Base-by-base conservation (phyloP, 2,329 filamentous ascomycete genomes). In the Colletotrichum abscissum region DNA sequence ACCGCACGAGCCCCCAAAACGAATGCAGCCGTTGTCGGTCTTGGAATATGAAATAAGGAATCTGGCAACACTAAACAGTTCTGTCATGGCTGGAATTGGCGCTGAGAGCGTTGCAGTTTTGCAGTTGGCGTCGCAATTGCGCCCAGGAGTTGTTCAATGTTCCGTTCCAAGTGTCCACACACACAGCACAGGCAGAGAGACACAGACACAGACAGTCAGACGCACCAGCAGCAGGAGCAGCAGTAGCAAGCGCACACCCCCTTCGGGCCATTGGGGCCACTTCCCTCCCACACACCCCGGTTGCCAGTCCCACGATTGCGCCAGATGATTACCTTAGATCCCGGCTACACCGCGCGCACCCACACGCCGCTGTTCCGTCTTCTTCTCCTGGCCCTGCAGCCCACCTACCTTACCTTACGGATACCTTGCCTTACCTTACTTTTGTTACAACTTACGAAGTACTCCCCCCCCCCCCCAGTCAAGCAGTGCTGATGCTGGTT, bases 291-390 rank as follows among this genome's bases (percentile, higher is more conserved):
- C 22, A 38, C 3, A 28, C 28, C 54, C 70, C 46, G 33, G 70
- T 30, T 67, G 42, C 46, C 11, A 57, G 67, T 65, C 69, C 67
- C 60, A 65, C 70, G 70, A 65, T 70, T 73, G 70, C 60, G 56
- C 70, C 67, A 73, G 55, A 70, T 70, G 70, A 70, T 66, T 55
- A 42, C 49, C 63, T 65, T 65, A 60, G 55, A 70, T 73, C 58
- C 66, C 55, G 55, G 66, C 60, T 24, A 57, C 42, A 38, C 58
- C 69, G 65, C 65, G 60, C 59, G 46, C 46, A 30, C 49, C 49
- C 49, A 55, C 62, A 49, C 60, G 49, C 56, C 54, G 5, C 58
- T 12, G 35, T 8, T 49, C 24, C 58, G 28, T 38, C 57, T 38
- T 14, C 38, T 42, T n/a, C 33, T 59, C 33, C 4, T 49, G 42